Conservation (phyloP, 306 rosid species). For the Acacia acuminata region DNA sequence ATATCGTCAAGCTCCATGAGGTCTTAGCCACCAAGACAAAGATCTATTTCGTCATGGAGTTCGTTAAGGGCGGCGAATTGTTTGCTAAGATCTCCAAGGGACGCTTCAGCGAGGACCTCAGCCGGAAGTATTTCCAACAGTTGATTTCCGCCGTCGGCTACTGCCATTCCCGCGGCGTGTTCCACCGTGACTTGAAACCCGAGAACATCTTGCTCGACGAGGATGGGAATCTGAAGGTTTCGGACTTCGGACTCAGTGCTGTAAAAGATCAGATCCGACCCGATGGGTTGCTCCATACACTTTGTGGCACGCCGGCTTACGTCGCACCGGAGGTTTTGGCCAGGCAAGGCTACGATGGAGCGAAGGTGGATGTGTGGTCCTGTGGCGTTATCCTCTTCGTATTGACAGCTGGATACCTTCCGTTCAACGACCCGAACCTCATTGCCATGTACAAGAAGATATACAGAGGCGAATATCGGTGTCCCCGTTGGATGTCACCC, state of each 20-base stretch:
- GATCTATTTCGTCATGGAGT: slow-evolving; percentile 46
- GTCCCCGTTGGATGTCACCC: slow-evolving; percentile 52
- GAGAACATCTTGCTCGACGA: slow-evolving; percentile 51
- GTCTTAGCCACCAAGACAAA: slow-evolving; percentile 48
- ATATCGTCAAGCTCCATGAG: slow-evolving; percentile 46
- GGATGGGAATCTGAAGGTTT: slow-evolving; percentile 41
- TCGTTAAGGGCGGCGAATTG: slow-evolving; percentile 46
- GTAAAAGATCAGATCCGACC: slow-evolving; percentile 43
- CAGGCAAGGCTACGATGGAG: slow-evolving; percentile 50
- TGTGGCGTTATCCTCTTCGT: slow-evolving; percentile 52
- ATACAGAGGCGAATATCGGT: slow-evolving; percentile 47
- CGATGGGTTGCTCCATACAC: slow-evolving; percentile 51
- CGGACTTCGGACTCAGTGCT: slow-evolving; percentile 58
- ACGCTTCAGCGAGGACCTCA: slow-evolving; percentile 43
- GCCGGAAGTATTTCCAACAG: slow-evolving; percentile 46
- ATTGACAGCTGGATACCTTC: slow-evolving; percentile 40
- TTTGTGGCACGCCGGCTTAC: slow-evolving; percentile 56
- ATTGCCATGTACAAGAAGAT: slow-evolving; percentile 48
- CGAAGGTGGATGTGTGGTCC: slow-evolving; percentile 50
- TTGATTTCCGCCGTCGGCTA: slow-evolving; percentile 45
- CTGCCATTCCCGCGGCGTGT: slow-evolving; percentile 49
- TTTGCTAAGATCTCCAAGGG: slow-evolving; percentile 42
- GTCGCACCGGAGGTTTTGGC: slow-evolving; percentile 52
- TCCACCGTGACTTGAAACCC: slow-evolving; percentile 53
- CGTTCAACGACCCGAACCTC: slow-evolving; percentile 49